phyloP scores from a whole-genome alignment of 176 grass and related monocot genomes.

The Oryza nivara region DNA sequence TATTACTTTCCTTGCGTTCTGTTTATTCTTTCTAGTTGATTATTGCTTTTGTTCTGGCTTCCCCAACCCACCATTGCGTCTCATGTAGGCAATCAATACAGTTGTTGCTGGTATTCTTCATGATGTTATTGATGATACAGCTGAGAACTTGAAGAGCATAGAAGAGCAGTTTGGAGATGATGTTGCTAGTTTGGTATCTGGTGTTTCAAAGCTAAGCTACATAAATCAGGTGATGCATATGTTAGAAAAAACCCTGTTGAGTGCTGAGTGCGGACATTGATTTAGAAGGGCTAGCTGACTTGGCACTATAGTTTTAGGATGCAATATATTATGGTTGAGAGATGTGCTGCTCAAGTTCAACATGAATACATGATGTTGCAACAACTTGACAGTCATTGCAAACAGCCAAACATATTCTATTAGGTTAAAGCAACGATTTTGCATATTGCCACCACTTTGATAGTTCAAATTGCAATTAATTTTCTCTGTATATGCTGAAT shows the following conservation, averaged over 20 bases:
- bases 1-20: constrained; percentile 39
- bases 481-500: constrained; percentile 12
- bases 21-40: constrained; percentile 33
- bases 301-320: constrained; percentile 12
- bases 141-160: constrained; percentile 79
- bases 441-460: constrained; percentile 5
- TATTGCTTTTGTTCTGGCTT: constrained; percentile 31
- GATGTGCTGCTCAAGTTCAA: neutral
- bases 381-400: neutral
- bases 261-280: constrained; percentile 29
- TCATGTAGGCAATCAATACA: constrained; percentile 80
- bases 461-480: constrained; percentile 2
- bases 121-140: constrained; percentile 91
- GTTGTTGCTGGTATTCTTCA: constrained; percentile 96
- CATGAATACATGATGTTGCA: constrained; percentile 3
- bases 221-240: constrained; percentile 84
- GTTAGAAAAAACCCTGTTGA: constrained; percentile 30
- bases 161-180: constrained; percentile 84
- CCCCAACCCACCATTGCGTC: constrained; percentile 21
- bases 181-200: constrained; percentile 80
- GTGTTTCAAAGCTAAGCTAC: constrained; percentile 97
- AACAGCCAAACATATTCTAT: neutral
- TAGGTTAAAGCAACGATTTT: neutral
- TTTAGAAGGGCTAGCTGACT: constrained; percentile 13
- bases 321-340: constrained; percentile 27